Percentiles rank a stretch among this genome's conserved stretches.
These are phyloP conservation scores for Melampsora americana DNA, from an alignment of 1,284 basidiomycete genomes.

Conservation along the genomic window DNA sequence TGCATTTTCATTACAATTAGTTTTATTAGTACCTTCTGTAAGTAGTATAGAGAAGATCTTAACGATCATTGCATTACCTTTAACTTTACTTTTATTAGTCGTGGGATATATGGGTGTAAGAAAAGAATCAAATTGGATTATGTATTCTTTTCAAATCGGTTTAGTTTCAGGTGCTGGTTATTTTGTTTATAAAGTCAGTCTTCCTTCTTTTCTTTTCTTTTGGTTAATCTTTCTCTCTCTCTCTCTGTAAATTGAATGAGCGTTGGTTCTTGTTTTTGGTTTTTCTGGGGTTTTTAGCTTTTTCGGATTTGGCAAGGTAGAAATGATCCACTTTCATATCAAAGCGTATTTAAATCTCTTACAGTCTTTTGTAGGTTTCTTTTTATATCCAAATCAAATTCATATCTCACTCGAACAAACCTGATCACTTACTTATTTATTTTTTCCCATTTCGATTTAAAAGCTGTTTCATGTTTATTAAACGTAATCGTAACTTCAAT, in stretches of 20 bases:
- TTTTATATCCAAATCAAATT: too few species aligned
- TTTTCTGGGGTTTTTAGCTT: background rate
- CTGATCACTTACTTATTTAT: too few species aligned
- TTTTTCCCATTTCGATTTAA: too few species aligned
- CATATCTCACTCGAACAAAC: too few species aligned
- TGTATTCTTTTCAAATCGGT: slow-evolving; percentile 2
- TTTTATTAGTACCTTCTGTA: slow-evolving; percentile 27
- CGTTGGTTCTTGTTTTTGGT: too few species aligned
- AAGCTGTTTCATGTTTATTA: slow-evolving; percentile 27
- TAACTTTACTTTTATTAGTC: slow-evolving; percentile 9
- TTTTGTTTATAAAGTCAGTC: slow-evolving; percentile 30
- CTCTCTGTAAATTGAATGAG: too few species aligned
- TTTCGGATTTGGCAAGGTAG: slow-evolving; percentile 38
- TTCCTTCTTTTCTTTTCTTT: background rate
- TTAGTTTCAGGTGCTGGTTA: slow-evolving; percentile 13
- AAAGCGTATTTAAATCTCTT: slow-evolving; percentile 35
- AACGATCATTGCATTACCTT: slow-evolving; percentile 27
- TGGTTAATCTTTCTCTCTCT: too few species aligned
- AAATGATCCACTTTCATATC: background rate
- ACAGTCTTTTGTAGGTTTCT: slow-evolving; percentile 30
- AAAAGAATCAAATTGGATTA: slow-evolving; percentile 3
- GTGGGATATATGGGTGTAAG: slow-evolving; percentile 22
- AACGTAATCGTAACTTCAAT: slow-evolving; percentile 17
- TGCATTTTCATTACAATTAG: slow-evolving; percentile 31
- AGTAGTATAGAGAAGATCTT: slow-evolving; percentile 11